Percentiles rank a stretch among this genome's conserved stretches.
These are phyloP conservation scores for Blastomyces parvus DNA, from an alignment of 2,329 filamentous ascomycete genomes.

Conservation along the genomic window DNA sequence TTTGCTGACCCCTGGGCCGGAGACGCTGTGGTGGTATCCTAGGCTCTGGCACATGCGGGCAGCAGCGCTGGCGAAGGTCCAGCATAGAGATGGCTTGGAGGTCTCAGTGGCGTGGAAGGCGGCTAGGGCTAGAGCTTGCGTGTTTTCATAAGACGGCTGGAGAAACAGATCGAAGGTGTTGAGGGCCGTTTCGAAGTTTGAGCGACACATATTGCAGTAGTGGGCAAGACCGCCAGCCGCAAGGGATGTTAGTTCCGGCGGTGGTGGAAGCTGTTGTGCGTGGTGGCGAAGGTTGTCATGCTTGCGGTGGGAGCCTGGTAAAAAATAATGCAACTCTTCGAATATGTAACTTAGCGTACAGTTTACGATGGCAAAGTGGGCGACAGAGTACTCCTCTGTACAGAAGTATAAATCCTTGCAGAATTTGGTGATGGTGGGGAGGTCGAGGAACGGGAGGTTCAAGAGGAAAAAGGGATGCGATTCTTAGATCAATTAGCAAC, in stretches of 20 bases:
- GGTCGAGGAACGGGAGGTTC: conserved; percentile 19
- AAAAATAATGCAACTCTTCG: conserved; percentile 22
- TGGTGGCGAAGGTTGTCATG: not conserved
- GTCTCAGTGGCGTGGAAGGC: conserved; percentile 53
- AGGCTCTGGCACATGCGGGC: conserved; percentile 53
- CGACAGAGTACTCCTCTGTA: conserved; percentile 33
- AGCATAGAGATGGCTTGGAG: conserved; percentile 54
- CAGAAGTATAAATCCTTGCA: conserved; percentile 38
- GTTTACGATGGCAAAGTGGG: conserved; percentile 33
- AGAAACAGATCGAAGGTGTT: conserved; percentile 47
- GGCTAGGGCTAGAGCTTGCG: conserved; percentile 51
- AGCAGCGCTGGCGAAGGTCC: conserved; percentile 52
- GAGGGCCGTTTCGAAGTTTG: conserved; percentile 39
- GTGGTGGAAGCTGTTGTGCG: not conserved
- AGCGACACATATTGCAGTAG: conserved; percentile 30
- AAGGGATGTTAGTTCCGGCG: not conserved
- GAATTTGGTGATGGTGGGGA: conserved; percentile 28
- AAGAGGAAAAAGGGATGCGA: conserved; percentile 16
- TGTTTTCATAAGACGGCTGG: conserved; percentile 46
- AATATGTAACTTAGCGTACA: conserved; percentile 33
- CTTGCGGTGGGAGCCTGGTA: not conserved
- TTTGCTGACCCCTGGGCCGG: conserved; percentile 20
- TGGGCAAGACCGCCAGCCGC: conserved; percentile 21
- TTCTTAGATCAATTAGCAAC: conserved; percentile 9
- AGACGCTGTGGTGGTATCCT: conserved; percentile 46